A percentile compares a stretch with the other conserved stretches of the same genome.
Evolutionary conservation across 495 filamentous ascomycete genomes (phyloP).

Genomic region (Annulohypoxylon moriforme): DNA sequence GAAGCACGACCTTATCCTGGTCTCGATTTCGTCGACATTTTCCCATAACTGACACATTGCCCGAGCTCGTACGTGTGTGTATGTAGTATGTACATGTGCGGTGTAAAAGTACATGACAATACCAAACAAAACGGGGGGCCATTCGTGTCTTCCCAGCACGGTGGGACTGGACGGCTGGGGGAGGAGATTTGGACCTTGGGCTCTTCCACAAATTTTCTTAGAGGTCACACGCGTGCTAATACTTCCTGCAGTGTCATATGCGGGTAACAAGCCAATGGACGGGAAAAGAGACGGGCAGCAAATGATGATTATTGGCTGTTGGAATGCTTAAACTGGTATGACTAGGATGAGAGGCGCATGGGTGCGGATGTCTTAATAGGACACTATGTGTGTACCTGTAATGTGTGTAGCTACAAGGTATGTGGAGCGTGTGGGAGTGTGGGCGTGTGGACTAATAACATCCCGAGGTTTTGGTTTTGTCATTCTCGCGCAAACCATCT

Average conservation of each 20-base stretch:
- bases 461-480: constrained; percentile 33
- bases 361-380: constrained; percentile 31
- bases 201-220: constrained; percentile 36
- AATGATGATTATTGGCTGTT: constrained; percentile 31
- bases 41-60: constrained; percentile 18
- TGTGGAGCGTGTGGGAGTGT: not conserved
- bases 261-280: constrained; percentile 37
- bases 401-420: no score
- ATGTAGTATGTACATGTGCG: not conserved
- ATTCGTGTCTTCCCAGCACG: constrained; percentile 27
- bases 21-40: constrained; percentile 16
- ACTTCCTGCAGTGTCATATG: constrained; percentile 37
- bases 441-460: constrained; percentile 26
- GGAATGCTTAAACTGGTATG: constrained; percentile 22
- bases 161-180: not conserved
- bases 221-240: constrained; percentile 41
- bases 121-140: constrained; percentile 16
- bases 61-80: constrained; percentile 27
- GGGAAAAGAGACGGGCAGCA: constrained; percentile 11
- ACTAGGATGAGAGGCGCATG: constrained; percentile 23
- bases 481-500: constrained; percentile 34
- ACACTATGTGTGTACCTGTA: not conserved
- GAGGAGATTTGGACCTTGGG: constrained; percentile 30
- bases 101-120: constrained; percentile 13
- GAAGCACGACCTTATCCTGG: constrained; percentile 23